Base-by-base conservation (phyloP, 164 flowering plant genomes). In the Echeveria elegans region DNA sequence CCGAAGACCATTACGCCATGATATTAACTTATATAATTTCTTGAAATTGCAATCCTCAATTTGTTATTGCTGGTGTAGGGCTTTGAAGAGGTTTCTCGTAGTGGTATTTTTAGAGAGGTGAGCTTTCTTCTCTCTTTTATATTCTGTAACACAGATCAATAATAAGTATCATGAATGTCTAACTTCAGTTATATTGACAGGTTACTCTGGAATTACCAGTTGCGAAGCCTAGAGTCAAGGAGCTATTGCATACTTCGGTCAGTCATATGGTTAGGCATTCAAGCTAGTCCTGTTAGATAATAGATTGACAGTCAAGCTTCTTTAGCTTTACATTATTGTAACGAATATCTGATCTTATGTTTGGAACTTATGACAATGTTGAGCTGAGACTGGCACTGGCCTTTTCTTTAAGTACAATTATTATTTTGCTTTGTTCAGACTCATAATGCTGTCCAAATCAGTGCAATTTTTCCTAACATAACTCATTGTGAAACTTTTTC, bases 61-160 rank as follows among this genome's bases (percentile, higher is more conserved):
- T 6, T 16, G 19, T 31, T 34, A 21, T 68, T 70, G 15, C 74
- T 66, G 41, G 40, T 81, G 75, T 63, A 92, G 98, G 97, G 96
- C 8, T 93, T 90, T 71, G 74, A 75, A 72, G 88, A 87, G 60
- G 71, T 73, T 72, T 81, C 88, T 64, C 68, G 75, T 60, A 90
- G 97, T 70, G 85, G 86, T 73, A 69, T 85, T 63, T 93, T 93
- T 77, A 87, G 82, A 77, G 97, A 93, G 96, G 96, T 89, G 65
- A 77, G 80, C 36, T 7, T 52, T 16, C 14, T 45, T 23, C 28
- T 12, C 23, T 38, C 30, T 9, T 50, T 16, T 24, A 26, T 29
- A 40, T 40, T 40, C 1, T 88, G 14, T 11, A 40, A 34, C 37
- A 34, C 37, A 3, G 37, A 34, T 34, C 37, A 34, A n/a, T n/a